Conservation (phyloP, 2,329 filamentous ascomycete species). For the Colletotrichum eremochloae region DNA sequence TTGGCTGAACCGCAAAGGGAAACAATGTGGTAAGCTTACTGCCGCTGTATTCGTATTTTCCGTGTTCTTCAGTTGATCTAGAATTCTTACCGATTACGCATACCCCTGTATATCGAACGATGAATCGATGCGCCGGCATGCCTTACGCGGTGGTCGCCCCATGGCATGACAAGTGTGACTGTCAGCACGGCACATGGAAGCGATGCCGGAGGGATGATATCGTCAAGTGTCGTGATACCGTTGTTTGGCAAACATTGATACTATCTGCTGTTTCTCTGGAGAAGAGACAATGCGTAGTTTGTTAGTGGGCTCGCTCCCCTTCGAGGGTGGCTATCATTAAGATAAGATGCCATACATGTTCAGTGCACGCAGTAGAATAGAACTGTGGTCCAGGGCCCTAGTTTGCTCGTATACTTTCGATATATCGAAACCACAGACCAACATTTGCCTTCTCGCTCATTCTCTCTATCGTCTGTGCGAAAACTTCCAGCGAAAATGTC, state of each 20-base stretch:
- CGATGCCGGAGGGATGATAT: neutral
- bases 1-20: neutral
- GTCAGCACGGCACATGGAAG: neutral
- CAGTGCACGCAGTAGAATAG: neutral
- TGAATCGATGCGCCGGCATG: neutral
- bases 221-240: neutral
- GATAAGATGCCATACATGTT: neutral
- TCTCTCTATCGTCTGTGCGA: neutral
- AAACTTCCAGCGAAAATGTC: neutral
- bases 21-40: neutral
- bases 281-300: neutral
- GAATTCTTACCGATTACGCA: neutral
- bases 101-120: neutral
- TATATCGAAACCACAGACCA: neutral
- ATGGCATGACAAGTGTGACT: neutral
- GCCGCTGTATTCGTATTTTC: neutral
- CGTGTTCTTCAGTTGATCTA: neutral
- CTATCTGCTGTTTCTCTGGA: no score
- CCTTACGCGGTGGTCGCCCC: no score
- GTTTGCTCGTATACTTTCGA: neutral
- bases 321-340: neutral
- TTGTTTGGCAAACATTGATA: neutral
- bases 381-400: neutral
- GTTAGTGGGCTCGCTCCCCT: neutral
- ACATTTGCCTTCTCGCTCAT: neutral